Conservation (phyloP, 257 asterid genomes). For the Fraxinus quadrangulata region DNA sequence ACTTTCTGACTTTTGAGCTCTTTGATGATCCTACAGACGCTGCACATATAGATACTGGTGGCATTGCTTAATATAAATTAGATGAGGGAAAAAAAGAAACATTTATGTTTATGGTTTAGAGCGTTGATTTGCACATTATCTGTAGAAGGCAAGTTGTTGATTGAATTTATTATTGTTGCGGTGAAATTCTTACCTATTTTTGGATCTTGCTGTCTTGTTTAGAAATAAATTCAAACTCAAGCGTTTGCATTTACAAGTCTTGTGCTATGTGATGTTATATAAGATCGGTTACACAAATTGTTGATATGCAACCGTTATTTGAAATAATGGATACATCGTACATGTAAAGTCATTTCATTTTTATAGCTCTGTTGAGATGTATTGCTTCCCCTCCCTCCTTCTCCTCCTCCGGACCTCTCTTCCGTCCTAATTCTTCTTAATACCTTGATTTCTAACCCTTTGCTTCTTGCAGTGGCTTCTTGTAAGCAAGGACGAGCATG, state of each 20-base stretch:
- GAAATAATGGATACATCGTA: neutral
- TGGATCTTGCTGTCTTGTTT: neutral
- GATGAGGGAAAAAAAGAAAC: neutral
- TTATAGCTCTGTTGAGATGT: neutral
- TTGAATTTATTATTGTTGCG: neutral
- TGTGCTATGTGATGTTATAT: neutral
- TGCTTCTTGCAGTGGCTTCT: constrained; percentile 81
- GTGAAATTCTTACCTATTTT: neutral
- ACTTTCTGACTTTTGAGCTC: neutral
- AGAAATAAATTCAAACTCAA: neutral
- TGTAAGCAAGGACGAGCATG: constrained; percentile 70
- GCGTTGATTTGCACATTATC: neutral
- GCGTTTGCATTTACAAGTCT: neutral
- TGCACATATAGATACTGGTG: neutral
- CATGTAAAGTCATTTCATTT: neutral
- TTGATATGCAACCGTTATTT: neutral
- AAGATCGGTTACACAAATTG: neutral
- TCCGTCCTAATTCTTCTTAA: neutral
- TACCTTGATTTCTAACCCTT: constrained; percentile 21
- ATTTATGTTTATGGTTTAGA: neutral
- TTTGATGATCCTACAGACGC: neutral
- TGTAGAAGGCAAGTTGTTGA: constrained; percentile 6
- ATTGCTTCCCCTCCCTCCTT: neutral
- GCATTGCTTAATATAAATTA: neutral
- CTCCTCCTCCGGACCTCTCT: neutral